phyloP scores from a whole-genome alignment of 257 asterid species.

The Solanum raphanifolium region DNA sequence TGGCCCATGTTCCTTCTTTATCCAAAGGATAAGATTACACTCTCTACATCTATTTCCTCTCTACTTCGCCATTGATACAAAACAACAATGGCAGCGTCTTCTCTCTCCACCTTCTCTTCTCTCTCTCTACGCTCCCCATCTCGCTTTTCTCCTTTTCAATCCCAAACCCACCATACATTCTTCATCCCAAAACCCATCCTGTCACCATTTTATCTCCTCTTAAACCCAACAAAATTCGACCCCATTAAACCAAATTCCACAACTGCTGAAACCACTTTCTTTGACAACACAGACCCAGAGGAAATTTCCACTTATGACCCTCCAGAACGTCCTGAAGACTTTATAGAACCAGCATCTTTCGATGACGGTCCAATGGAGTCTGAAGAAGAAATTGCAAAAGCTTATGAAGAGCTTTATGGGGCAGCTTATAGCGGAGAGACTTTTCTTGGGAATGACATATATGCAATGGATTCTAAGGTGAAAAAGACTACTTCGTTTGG shows the following conservation, averaged over 20 bases:
- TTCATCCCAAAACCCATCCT: background rate
- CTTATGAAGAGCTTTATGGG: constrained; percentile 75
- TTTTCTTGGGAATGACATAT: constrained; percentile 51
- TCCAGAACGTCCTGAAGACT: constrained; percentile 59
- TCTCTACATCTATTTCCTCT: background rate
- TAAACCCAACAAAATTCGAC: constrained; percentile 11
- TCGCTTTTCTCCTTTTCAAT: constrained; percentile 14
- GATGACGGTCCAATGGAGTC: constrained; percentile 67
- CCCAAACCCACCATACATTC: constrained; percentile 8
- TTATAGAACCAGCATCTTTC: constrained; percentile 48
- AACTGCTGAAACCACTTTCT: constrained; percentile 32
- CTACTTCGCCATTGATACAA: background rate
- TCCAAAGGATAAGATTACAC: background rate
- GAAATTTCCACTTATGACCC: constrained; percentile 42
- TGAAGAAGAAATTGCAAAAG: constrained; percentile 70
- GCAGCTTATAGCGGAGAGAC: constrained; percentile 75
- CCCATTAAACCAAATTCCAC: constrained; percentile 22
- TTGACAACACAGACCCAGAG: constrained; percentile 43
- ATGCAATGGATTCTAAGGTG: constrained; percentile 64
- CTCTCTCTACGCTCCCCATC: constrained; percentile 21
- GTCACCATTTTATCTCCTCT: constrained; percentile 11
- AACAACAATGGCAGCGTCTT: constrained; percentile 4
- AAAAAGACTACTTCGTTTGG: constrained; percentile 58
- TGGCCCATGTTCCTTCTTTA: background rate
- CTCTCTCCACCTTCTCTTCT: constrained; percentile 52